Evolutionary conservation across 106 monocot genomes (phyloP).

Genomic region (Cymbidium sinense): DNA sequence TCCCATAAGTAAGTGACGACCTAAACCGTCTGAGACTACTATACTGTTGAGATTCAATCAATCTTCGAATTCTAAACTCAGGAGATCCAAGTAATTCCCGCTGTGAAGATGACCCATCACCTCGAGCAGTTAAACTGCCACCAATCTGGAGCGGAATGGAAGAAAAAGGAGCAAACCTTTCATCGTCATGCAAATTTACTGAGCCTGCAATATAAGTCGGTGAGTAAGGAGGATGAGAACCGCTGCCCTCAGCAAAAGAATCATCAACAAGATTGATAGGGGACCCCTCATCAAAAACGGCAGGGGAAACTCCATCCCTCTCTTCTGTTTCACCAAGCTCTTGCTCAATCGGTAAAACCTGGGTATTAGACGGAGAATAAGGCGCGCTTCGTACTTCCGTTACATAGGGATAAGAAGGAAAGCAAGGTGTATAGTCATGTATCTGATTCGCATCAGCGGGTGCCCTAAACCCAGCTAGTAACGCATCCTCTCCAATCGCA

Average conservation of each 20-base stretch:
- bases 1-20: constrained; percentile 18
- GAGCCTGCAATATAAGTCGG: constrained; percentile 15
- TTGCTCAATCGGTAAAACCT: constrained; percentile 10
- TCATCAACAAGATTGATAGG: constrained; percentile 12
- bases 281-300: neutral
- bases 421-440: constrained; percentile 24
- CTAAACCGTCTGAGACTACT: constrained; percentile 27
- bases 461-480: neutral
- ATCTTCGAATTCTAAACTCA: constrained; percentile 37
- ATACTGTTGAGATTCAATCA: constrained; percentile 44
- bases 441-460: constrained; percentile 2
- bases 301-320: neutral
- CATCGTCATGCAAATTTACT: constrained; percentile 3
- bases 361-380: constrained; percentile 14
- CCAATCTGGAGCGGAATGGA: constrained; percentile 7
- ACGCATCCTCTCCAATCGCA: neutral
- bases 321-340: constrained; percentile 13
- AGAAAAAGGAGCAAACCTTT: constrained; percentile 17
- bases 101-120: constrained; percentile 29
- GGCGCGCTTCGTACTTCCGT: neutral
- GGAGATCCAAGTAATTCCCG: constrained; percentile 18
- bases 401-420: constrained; percentile 20
- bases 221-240: constrained; percentile 1
- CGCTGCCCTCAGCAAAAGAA: neutral
- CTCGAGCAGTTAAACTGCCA: constrained; percentile 2